Evolutionary conservation across 192 early-diverging fungal genomes (phyloP), one percentile per base, ranked within the genome.

Genomic region (Bifiguratus adelaidae): DNA sequence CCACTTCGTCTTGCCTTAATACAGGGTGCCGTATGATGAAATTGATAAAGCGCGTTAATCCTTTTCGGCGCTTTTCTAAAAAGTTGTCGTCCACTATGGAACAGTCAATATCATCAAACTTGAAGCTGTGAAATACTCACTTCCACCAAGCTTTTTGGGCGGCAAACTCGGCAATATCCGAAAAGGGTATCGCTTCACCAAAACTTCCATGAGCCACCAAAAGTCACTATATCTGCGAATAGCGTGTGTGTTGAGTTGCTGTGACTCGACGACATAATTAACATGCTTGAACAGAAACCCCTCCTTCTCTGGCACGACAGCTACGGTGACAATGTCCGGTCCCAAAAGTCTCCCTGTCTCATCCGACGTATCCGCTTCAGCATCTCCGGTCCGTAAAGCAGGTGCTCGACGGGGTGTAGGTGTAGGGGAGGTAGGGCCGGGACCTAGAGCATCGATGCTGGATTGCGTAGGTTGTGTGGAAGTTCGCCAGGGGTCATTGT

Each of bases 181-280:
- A 38, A 75, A 86, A 6, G 90, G 90, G 53, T 92, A 97, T 40
- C 78, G 59, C 44, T 78, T 84, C 32, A 76, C 50, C 4, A 96
- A 56, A 13, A 80, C 70, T 43, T 91, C 88, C 41, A 78, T 73
- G 23, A 96, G 63, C 89, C 88, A 92, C 60, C 80, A 76, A 60
- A 96, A 92, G 58, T 96, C 93, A 44, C 82, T 91, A 61, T 90
- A 96, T 53, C 93, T 74, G 11, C 93, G 78, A 23, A 80, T 55
- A 1, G 91, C 91, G 34, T 52, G 63, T 28, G 65, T 64, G 28
- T 56, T 47, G 8, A 64, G 74, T 13, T 65, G 56, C 50, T 74
- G 76, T 18, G 78, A 82, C 27, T 85, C 71, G 21, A 95, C 66
- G 47, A 86, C 75, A 55, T 95, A 95, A 50, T 89, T 92, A 9